Conservation (phyloP, 345 rosid genomes). For the Erysimum cheiranthoides region DNA sequence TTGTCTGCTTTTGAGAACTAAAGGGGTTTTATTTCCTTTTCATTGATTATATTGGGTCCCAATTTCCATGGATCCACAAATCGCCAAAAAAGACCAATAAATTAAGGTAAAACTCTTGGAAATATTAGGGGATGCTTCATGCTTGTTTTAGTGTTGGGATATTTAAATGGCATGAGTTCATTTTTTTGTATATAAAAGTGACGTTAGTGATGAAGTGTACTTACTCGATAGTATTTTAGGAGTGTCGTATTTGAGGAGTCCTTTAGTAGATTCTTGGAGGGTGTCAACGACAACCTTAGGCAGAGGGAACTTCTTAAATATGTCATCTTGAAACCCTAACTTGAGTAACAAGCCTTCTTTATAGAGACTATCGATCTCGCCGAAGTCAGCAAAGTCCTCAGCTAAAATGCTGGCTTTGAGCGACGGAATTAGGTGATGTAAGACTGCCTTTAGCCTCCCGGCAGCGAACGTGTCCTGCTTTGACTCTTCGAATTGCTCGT, state of each 20-base stretch:
- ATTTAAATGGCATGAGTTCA: background rate
- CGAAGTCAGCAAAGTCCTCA: conserved; percentile 62
- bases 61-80: background rate
- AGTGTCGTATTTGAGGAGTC: conserved; percentile 78
- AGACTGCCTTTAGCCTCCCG: conserved; percentile 76
- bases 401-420: conserved; percentile 79
- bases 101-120: background rate
- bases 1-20: conserved; percentile 16
- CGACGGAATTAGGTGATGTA: conserved; percentile 77
- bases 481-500: conserved; percentile 91
- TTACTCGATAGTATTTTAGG: conserved; percentile 88
- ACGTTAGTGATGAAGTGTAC: conserved; percentile 35
- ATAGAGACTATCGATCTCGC: conserved; percentile 85
- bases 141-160: background rate
- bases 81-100: background rate
- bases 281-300: conserved; percentile 59
- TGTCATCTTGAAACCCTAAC: conserved; percentile 74
- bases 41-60: background rate
- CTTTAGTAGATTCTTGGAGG: conserved; percentile 69
- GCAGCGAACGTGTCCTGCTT: conserved; percentile 66
- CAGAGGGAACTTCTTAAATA: conserved; percentile 69
- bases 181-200: background rate
- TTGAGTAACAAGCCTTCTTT: conserved; percentile 89
- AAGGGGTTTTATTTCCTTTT: background rate
- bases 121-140: background rate